A percentile compares a stretch with the other conserved stretches of the same genome.
Evolutionary conservation across 495 filamentous ascomycete species (phyloP).

Genomic region (Daldinia childiae): DNA sequence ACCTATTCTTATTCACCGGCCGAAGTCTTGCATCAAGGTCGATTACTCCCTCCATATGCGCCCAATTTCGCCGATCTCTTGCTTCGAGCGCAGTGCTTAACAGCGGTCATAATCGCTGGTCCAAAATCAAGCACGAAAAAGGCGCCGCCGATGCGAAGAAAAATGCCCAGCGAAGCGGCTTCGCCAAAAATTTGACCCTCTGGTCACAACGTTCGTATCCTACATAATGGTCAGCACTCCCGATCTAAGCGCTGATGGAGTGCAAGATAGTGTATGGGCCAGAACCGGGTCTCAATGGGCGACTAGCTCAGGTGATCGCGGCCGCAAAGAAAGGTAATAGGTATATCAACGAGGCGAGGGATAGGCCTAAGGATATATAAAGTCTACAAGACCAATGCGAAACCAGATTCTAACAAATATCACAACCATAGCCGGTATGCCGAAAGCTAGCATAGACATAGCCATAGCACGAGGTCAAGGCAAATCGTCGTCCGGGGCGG

Average conservation of each 20-base stretch:
- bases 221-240: constrained; percentile 1
- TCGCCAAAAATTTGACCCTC: constrained; percentile 63
- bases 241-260: constrained; percentile 18
- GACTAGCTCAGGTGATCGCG: constrained; percentile 73
- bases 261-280: constrained; percentile 65
- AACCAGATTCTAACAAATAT: constrained; percentile 13
- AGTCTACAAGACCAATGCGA: too few relatives aligned
- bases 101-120: constrained; percentile 91
- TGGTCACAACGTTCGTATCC: constrained; percentile 59
- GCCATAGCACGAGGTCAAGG: constrained; percentile 91
- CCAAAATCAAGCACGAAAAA: constrained; percentile 95
- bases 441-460: constrained; percentile 82
- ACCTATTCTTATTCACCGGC: constrained; percentile 13
- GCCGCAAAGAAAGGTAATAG: constrained; percentile 79
- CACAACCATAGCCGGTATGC: constrained; percentile 67
- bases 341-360: neutral
- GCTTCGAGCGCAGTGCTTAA: constrained; percentile 57
- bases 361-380: too few relatives aligned
- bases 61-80: constrained; percentile 61
- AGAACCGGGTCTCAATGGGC: constrained; percentile 75
- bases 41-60: constrained; percentile 47
- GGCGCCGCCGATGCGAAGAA: constrained; percentile 75
- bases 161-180: constrained; percentile 54
- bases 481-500: constrained; percentile 71
- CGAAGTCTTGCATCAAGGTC: constrained; percentile 24